Evolutionary conservation across 305 asterid species (phyloP).

Genomic region (Nicotiana rustica): DNA sequence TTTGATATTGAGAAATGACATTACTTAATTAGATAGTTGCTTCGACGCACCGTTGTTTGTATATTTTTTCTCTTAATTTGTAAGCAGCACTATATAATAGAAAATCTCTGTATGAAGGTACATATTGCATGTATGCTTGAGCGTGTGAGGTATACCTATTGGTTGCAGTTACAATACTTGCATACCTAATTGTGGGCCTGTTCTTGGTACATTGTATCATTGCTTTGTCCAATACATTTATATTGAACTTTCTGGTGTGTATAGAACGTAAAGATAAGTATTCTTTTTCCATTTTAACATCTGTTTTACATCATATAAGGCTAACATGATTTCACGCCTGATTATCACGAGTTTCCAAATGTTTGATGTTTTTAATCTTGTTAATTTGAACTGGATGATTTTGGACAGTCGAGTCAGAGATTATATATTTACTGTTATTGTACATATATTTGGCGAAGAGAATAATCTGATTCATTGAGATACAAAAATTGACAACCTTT

Average conservation of each 20-base stretch:
- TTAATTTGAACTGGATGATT: neutral
- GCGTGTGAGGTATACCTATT: constrained; percentile 32
- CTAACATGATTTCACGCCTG: neutral
- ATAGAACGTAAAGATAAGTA: neutral
- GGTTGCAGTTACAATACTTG: constrained; percentile 10
- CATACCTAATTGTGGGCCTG: constrained; percentile 18
- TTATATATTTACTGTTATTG: neutral
- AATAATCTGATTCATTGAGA: neutral
- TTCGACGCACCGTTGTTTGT: neutral
- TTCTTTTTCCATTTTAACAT: neutral
- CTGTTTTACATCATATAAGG: neutral
- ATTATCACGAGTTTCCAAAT: neutral
- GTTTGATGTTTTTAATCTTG: neutral
- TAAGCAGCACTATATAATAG: neutral
- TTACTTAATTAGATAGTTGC: neutral
- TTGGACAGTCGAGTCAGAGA: neutral
- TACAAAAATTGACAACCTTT: neutral
- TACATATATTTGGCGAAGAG: neutral
- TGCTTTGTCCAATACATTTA: neutral
- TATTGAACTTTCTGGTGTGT: neutral
- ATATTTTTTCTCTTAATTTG: neutral
- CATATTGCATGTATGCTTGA: constrained; percentile 8
- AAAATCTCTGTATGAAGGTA: neutral
- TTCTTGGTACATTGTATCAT: constrained; percentile 5
- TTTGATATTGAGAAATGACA: neutral